Evolutionary conservation across 495 filamentous ascomycete species (phyloP).

Genomic region (Saxispiralis lemnorum): DNA sequence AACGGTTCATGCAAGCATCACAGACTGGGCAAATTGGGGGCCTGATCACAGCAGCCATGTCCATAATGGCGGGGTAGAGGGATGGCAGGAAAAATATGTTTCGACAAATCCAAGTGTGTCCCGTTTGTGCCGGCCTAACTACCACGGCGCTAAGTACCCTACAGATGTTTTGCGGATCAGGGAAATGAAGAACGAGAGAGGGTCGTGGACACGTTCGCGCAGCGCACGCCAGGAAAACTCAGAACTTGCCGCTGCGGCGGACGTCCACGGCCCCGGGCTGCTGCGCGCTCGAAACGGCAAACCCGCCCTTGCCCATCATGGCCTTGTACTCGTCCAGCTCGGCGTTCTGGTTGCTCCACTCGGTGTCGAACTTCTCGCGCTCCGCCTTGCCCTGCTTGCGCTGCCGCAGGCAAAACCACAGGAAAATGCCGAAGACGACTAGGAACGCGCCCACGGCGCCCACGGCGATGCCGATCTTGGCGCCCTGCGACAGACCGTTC

Average conservation of each 20-base stretch:
- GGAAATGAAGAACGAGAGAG: too few species aligned
- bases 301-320: conserved; percentile 11
- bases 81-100: too few species aligned
- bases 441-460: conserved; percentile 6
- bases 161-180: too few species aligned
- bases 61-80: too few species aligned
- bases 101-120: too few species aligned
- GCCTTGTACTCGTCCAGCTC: conserved; percentile 11
- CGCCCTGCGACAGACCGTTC: conserved; percentile 10
- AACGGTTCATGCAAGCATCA: too few species aligned
- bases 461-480: conserved; percentile 17
- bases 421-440: conserved; percentile 1
- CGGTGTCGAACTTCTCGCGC: conserved; percentile 9
- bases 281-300: conserved; percentile 3
- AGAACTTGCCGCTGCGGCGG: not conserved
- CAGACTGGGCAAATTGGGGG: too few species aligned
- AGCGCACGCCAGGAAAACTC: not conserved
- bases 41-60: too few species aligned
- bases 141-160: too few species aligned
- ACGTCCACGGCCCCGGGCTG: too few species aligned
- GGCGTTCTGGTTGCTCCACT: conserved; percentile 10
- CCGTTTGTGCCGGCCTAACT: too few species aligned
- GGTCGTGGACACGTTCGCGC: too few species aligned
- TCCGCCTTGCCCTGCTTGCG: conserved; percentile 10
- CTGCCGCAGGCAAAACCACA: conserved; percentile 10